These are phyloP conservation scores for Fraxinus pennsylvanica DNA, from an alignment of 257 asterid genomes.

Conservation along the genomic window DNA sequence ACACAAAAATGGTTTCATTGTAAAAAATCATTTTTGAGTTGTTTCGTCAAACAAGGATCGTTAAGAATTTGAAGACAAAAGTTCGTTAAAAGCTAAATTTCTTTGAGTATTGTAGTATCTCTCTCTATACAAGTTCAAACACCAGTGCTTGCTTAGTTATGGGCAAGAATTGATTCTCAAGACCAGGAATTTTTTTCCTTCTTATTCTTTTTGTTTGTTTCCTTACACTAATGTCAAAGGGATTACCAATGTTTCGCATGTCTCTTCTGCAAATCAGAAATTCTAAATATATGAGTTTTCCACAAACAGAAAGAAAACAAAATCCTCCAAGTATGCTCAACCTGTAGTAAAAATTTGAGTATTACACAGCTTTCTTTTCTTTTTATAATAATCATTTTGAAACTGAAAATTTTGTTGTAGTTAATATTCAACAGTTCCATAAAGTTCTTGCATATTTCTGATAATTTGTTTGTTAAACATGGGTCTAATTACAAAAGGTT, in stretches of 20 bases:
- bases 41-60: background rate
- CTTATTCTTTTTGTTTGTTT: background rate
- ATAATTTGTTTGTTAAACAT: background rate
- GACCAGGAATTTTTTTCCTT: background rate
- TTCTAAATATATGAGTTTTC: background rate
- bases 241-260: background rate
- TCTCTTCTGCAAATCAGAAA: background rate
- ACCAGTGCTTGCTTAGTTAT: constrained; percentile 12
- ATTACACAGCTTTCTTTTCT: too few species aligned
- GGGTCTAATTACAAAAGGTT: background rate
- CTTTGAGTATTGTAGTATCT: too few species aligned
- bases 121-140: background rate
- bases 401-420: too few species aligned
- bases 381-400: too few species aligned
- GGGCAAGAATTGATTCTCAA: constrained; percentile 16
- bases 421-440: background rate
- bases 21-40: background rate
- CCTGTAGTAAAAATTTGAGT: background rate
- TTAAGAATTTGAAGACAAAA: background rate
- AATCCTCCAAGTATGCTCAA: constrained; percentile 13
- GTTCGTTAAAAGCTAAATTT: too few species aligned
- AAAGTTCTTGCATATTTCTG: background rate
- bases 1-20: too few species aligned
- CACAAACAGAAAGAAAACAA: background rate
- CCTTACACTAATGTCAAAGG: background rate